phyloP scores from a whole-genome alignment of 176 grass and related monocot species.

The Ensete ventricosum region DNA sequence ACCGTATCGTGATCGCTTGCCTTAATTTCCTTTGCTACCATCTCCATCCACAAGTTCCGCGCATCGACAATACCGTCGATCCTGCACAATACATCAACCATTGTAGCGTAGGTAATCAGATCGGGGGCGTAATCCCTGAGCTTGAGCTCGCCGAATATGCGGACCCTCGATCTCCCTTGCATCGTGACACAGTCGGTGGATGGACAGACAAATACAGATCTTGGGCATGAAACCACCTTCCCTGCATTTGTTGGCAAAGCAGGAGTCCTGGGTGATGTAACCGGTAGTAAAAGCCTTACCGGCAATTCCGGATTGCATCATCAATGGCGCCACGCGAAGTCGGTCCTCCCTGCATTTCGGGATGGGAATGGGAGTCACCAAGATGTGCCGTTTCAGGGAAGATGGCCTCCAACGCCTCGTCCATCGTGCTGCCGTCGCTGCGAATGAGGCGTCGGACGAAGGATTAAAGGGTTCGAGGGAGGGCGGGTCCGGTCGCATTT shows the following conservation, averaged over 20 bases:
- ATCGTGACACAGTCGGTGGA: conserved; percentile 34
- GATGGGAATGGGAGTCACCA: conserved; percentile 31
- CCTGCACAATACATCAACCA: conserved; percentile 46
- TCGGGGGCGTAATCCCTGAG: conserved; percentile 47
- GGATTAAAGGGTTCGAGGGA: conserved; percentile 11
- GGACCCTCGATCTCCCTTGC: conserved; percentile 37
- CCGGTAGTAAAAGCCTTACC: conserved; percentile 28
- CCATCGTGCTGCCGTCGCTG: not conserved
- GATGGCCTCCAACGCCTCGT: not conserved
- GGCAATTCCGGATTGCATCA: conserved; percentile 29
- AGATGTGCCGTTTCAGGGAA: conserved; percentile 4
- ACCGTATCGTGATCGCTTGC: too few species aligned
- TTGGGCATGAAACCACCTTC: conserved; percentile 30
- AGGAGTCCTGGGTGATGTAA: conserved; percentile 44
- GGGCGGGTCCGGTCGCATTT: conserved; percentile 9
- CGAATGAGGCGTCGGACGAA: conserved; percentile 31
- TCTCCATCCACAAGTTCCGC: conserved; percentile 45
- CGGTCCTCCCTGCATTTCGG: conserved; percentile 21
- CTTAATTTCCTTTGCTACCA: conserved; percentile 48
- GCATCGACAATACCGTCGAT: conserved; percentile 27
- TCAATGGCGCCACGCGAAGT: conserved; percentile 49
- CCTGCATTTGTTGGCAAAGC: conserved; percentile 28
- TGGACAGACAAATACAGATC: conserved; percentile 38
- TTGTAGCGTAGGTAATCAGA: conserved; percentile 34
- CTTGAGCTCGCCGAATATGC: conserved; percentile 62